Base-by-base conservation (phyloP, 371 early-diverging fungal species). In the Batkoa obscura region DNA sequence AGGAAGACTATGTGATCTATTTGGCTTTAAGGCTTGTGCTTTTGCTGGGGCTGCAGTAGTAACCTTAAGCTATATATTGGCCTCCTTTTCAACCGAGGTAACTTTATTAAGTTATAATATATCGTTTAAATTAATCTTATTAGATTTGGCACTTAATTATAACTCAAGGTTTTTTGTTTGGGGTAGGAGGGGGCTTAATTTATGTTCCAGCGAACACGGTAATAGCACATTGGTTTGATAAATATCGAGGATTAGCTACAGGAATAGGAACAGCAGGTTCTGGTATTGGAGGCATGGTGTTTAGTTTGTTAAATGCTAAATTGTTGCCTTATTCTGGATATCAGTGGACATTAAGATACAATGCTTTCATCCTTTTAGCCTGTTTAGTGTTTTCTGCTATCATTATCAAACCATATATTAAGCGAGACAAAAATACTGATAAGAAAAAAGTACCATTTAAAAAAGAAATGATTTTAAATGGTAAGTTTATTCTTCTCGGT, bases 101-200 rank as follows among this genome's bases (percentile, higher is more conserved):
- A 15, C 13, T 45, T 10, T 50, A 10, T 3, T 9, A 23, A 23
- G 23, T 10, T 30, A 6, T 50, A 50, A 10, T 10, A 50, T 50
- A 30, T 50, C 33, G 8, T 23, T 23, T 23, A 23, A 23, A 23
- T 15, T 13, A 13, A 10, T 50, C 4, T 15, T 5, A 8, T 50
- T 50, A 67, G 15, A 56, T 36, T 4, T 82, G 82, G 83, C 80
- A 82, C 32, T 57, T 82, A 34, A 71, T 75, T 35, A 53, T 85
- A 2, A 73, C 82, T 0, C 84, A 83, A 63, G 85, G 84, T 12
- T 56, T 85, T 2, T 42, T 83, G 15, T 78, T 80, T 62, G 78
- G 78, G 0, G n/a, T 73, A 0, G 84, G 84, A 32, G 78, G 76
- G 0, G 72, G 80, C 2, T 50, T 85, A 13, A 61, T 67, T 3